Conservation (phyloP, 305 asterid species). For the Solanum hybrid region DNA sequence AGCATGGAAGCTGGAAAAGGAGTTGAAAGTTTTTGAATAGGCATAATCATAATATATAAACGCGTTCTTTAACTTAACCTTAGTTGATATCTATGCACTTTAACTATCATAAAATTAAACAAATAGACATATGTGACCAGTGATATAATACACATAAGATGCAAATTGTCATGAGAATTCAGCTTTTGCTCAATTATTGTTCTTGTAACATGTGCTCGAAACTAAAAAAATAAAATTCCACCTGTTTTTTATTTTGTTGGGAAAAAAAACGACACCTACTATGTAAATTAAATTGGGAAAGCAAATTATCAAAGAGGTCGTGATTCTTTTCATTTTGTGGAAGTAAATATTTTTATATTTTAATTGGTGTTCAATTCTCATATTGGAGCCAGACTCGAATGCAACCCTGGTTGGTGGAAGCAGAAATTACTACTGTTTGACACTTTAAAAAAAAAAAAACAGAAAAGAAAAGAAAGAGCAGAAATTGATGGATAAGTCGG, state of each 20-base stretch:
- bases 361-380: background rate
- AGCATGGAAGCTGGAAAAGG: background rate
- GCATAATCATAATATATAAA: background rate
- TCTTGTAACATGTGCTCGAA: background rate
- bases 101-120: background rate
- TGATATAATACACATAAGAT: background rate
- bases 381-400: background rate
- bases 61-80: background rate
- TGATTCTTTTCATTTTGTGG: background rate
- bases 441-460: background rate
- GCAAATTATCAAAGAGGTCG: background rate
- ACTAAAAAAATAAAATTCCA: background rate
- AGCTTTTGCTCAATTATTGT: background rate
- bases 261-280: background rate
- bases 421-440: background rate
- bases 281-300: background rate
- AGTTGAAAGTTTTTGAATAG: background rate
- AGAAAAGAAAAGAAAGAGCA: background rate
- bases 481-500: background rate
- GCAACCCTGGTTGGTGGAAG: background rate
- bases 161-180: background rate
- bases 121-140: rapidly evolving
- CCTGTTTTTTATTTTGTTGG: background rate
- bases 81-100: background rate
- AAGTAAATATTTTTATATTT: too few species aligned